Percentiles rank a stretch among this genome's conserved stretches.
Evolutionary conservation across 805 yeast genomes (phyloP).

Genomic region (Metschnikowia arizonensis): DNA sequence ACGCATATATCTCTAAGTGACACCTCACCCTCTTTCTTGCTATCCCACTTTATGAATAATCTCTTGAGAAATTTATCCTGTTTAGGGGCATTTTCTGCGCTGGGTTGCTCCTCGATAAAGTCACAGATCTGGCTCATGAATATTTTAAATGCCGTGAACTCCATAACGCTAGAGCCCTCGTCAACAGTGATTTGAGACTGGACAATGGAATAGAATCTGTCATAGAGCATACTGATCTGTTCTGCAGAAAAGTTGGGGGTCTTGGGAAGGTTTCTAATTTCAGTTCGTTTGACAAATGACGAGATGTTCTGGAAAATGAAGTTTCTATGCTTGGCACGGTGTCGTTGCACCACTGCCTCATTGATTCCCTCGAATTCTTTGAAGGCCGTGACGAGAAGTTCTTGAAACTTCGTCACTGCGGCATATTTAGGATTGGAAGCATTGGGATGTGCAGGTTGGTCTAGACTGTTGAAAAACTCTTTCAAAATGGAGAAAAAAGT

Average conservation of each 20-base stretch:
- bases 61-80: slow-evolving; percentile 51
- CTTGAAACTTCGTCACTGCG: slow-evolving; percentile 80
- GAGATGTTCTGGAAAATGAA: slow-evolving; percentile 84
- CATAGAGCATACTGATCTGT: slow-evolving; percentile 71
- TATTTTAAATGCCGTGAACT: slow-evolving; percentile 60
- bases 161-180: slow-evolving; percentile 63
- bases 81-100: slow-evolving; percentile 25
- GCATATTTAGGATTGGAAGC: slow-evolving; percentile 60
- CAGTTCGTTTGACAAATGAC: slow-evolving; percentile 86
- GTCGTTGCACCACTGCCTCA: slow-evolving; percentile 66
- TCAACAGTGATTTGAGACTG: slow-evolving; percentile 54
- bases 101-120: slow-evolving; percentile 49
- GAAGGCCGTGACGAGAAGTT: slow-evolving; percentile 84
- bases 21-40: slow-evolving; percentile 49
- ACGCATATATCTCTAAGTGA: slow-evolving; percentile 64
- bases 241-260: slow-evolving; percentile 55
- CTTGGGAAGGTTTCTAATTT: slow-evolving; percentile 79
- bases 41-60: slow-evolving; percentile 69
- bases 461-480: slow-evolving; percentile 71
- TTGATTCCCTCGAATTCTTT: slow-evolving; percentile 81
- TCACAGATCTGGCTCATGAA: slow-evolving; percentile 79
- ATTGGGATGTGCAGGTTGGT: slow-evolving; percentile 73
- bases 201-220: slow-evolving; percentile 73
- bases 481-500: slow-evolving; percentile 82
- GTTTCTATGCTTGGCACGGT: slow-evolving; percentile 66